phyloP scores from a whole-genome alignment of 257 asterid species.

The Solanum neorickii region DNA sequence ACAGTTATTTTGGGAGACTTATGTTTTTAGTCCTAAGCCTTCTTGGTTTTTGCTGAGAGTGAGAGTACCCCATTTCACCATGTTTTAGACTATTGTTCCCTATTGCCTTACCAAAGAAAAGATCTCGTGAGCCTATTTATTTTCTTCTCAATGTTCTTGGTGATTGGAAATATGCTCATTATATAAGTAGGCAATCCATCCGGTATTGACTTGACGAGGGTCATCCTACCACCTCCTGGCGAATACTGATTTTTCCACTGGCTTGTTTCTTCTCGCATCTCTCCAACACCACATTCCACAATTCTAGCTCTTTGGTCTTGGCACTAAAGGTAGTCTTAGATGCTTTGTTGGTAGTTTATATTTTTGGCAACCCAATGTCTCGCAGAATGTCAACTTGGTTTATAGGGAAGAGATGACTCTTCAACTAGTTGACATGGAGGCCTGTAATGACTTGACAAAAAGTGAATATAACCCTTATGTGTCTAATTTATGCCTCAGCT shows the following conservation, averaged over 20 bases:
- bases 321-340: background rate
- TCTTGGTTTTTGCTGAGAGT: background rate
- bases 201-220: background rate
- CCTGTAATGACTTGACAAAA: background rate
- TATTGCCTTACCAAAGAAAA: background rate
- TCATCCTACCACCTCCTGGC: background rate
- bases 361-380: background rate
- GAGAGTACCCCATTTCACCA: background rate
- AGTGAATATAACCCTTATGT: background rate
- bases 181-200: background rate
- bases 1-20: background rate
- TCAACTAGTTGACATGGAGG: background rate
- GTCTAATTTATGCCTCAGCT: background rate
- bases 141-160: background rate
- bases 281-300: background rate
- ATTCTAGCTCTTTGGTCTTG: background rate
- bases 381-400: background rate
- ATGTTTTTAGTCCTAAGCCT: background rate
- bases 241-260: background rate
- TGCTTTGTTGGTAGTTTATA: background rate
- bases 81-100: background rate
- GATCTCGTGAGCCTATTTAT: background rate
- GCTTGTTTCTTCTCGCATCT: background rate
- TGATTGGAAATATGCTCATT: background rate
- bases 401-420: background rate